A percentile compares a stretch with the other conserved stretches of the same genome.
These are phyloP conservation scores for Sphaceloma murrayae DNA, from an alignment of 2,329 filamentous ascomycete genomes.

Conservation along the genomic window DNA sequence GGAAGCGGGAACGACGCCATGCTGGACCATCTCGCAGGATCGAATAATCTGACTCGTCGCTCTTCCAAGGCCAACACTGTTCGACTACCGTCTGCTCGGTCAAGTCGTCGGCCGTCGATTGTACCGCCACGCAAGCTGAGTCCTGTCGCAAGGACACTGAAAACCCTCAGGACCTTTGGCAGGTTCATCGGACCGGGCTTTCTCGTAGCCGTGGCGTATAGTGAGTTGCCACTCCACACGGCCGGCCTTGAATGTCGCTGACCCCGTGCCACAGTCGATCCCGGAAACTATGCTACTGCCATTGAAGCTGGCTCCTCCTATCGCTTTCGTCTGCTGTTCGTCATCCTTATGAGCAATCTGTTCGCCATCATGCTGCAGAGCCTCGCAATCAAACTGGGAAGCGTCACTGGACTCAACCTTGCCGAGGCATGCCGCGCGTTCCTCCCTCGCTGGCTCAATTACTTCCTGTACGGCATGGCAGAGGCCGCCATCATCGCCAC, in stretches of 20 bases:
- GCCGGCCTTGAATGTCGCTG: neutral
- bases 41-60: neutral
- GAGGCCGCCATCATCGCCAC: slow-evolving; percentile 50
- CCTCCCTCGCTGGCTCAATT: slow-evolving; percentile 46
- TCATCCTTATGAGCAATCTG: slow-evolving; percentile 59
- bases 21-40: slow-evolving; percentile 8
- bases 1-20: neutral
- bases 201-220: slow-evolving; percentile 46
- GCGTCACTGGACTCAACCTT: slow-evolving; percentile 42
- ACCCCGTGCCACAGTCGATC: slow-evolving; percentile 29
- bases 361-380: slow-evolving; percentile 63
- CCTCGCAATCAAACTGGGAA: slow-evolving; percentile 51
- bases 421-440: slow-evolving; percentile 41
- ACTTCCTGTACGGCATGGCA: slow-evolving; percentile 45
- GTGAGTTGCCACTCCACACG: neutral
- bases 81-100: slow-evolving; percentile 6
- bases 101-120: slow-evolving; percentile 6
- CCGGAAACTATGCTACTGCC: slow-evolving; percentile 59
- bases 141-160: slow-evolving; percentile 7
- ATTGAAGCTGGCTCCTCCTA: slow-evolving; percentile 59
- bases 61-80: slow-evolving; percentile 17
- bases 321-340: slow-evolving; percentile 56
- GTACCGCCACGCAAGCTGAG: slow-evolving; percentile 5
- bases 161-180: slow-evolving; percentile 38
- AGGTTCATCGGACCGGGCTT: slow-evolving; percentile 60